Base-by-base conservation (phyloP, 768 basidiomycete genomes). In the Mycena alexandri region DNA sequence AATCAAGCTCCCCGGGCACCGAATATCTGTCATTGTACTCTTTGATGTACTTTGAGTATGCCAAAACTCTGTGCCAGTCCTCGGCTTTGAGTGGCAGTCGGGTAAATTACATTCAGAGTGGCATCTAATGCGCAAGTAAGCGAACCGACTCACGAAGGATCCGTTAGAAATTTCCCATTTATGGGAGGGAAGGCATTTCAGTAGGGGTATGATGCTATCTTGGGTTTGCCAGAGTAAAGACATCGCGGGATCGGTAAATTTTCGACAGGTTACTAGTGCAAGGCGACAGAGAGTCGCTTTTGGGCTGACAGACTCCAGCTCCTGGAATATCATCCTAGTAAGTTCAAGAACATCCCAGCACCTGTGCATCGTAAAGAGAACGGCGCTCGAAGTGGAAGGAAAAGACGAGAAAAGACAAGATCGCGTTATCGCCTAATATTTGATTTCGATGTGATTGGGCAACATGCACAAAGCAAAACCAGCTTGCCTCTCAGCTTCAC, bases 261-360 rank as follows among this genome's bases (percentile, higher is more conserved):
- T 29, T 33, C 54, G 62, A 42, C 62, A 56, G 33, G 54, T 56
- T n/a, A n/a, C n/a, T 22, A 22, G 43, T 19, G 62, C 62, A 13
- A 63, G 62, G 22, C 33, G 33, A 29, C n/a, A 63, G 43, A 46
- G 41, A 13, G 19, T 5, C 29, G 22, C 44, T 9, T 60, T 6
- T 38, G 10, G 58, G 43, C 5, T 21, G 29, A 53, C 61, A 14
- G 50, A n/a, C 21, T 44, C 61, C 16, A 63, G 29, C 51, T 44
- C 24, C 19, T 63, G 24, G 19, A 63, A 63, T 42, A 63, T 63
- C 25, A 24, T 44, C 33, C 43, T 25, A 19, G 43, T 54, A 19
- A 63, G 61, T 38, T 63, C 61, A 22, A 42, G 25, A 13, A 63
- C 52, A 22, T 63, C 29, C 61, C 61, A 63, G 52, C 61, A 63